Conservation (phyloP, 495 filamentous ascomycete species). For the Penicillium turbatum region DNA sequence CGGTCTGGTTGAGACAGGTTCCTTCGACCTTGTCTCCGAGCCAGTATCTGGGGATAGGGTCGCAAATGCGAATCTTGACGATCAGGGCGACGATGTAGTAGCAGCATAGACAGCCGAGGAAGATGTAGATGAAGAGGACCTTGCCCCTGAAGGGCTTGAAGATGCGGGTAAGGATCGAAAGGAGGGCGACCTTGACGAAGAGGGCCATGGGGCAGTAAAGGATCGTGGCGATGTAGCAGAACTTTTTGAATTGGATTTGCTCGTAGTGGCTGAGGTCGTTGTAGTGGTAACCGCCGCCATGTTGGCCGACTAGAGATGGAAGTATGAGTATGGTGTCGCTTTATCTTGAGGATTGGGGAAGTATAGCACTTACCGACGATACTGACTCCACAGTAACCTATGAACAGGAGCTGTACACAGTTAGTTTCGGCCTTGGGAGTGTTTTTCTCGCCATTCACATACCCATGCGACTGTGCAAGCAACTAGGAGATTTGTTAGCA, state of each 20-base stretch:
- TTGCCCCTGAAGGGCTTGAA: conserved; percentile 41
- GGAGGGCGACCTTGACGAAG: conserved; percentile 44
- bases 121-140: conserved; percentile 40
- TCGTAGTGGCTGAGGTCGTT: conserved; percentile 18
- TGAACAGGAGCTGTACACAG: conserved; percentile 25
- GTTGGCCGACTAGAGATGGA: conserved; percentile 26
- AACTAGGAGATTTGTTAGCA: conserved; percentile 23
- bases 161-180: conserved; percentile 45
- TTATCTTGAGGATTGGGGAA: neutral
- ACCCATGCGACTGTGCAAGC: conserved; percentile 35
- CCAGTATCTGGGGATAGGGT: conserved; percentile 22
- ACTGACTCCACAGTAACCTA: conserved; percentile 36
- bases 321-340: neutral
- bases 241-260: conserved; percentile 33
- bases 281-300: conserved; percentile 39
- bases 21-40: conserved; percentile 12
- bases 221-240: conserved; percentile 40
- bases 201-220: conserved; percentile 49
- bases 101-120: conserved; percentile 45
- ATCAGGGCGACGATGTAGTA: conserved; percentile 25
- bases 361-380: conserved; percentile 31
- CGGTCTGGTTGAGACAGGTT: conserved; percentile 40
- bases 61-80: conserved; percentile 27
- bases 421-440: neutral
- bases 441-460: conserved; percentile 5